Base-by-base conservation (phyloP, 2,329 filamentous ascomycete species). In the Zarea fungicola region DNA sequence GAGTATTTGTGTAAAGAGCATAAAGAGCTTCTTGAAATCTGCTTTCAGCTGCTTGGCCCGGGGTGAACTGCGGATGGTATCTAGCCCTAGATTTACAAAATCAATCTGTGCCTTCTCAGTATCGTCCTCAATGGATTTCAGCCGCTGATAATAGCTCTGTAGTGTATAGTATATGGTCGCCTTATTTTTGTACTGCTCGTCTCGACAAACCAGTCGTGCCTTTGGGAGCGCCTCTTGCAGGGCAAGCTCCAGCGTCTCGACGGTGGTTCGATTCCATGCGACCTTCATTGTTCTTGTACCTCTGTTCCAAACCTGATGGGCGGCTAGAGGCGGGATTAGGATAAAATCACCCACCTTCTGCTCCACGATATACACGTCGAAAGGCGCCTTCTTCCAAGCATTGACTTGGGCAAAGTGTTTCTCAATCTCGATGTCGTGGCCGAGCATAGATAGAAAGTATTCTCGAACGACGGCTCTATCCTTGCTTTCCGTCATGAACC, bases 181-280 rank as follows among this genome's bases (percentile, higher is more conserved):
- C 65, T 97, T 97, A 70, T 95, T 96, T 65, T 97, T 97, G 74
- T 99, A 99, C 65, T 97, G 92, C 64, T 99, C 93, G 57, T 99
- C 93, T 31, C 93, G 86, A 62, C 93, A 97, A 3, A 97, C 92
- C 57, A 96, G 80, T 11, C 90, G 81, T 9, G 91, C 89, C 58
- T 90, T 89, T 0, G 91, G 90, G 3, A 99, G 75, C 1, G 92
- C 90, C 69, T 97, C 93, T 51, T 83, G 78, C 18, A 97, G 66
- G 1, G 92, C 93, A 64, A 95, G 74, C 55, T 92, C 86, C 4
- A 99, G 76, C 0, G 93, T 97, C 61, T 97, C 90, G 2, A 87
- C 86, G 0, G 91, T 96, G 0, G 89, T 96, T 22, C 93, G 81
- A 64, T 99, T 99, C 93, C 93, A 99, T 0, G 93, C 93, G 7